These are phyloP conservation scores for Acanthamoeba castellanii DNA, from an alignment of 208 protist species.

Conservation along the genomic window DNA sequence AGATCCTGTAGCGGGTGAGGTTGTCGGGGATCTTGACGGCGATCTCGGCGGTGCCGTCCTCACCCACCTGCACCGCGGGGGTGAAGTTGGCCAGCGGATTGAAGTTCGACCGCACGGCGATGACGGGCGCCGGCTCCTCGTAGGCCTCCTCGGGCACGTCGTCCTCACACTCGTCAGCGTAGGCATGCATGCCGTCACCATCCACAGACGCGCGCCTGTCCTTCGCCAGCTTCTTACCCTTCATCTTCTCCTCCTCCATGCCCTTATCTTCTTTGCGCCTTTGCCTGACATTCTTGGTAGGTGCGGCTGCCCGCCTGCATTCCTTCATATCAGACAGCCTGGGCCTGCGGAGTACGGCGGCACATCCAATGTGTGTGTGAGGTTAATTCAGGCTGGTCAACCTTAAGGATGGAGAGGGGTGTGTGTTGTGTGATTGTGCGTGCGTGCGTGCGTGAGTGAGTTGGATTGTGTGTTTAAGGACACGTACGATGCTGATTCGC, in stretches of 20 bases:
- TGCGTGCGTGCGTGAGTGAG: too few relatives aligned
- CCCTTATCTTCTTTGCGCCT: slow-evolving; percentile 32
- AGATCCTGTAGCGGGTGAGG: slow-evolving; percentile 74
- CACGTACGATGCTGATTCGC: neutral
- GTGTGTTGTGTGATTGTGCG: too few relatives aligned
- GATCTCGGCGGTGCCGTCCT: slow-evolving; percentile 16
- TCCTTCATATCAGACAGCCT: too few relatives aligned
- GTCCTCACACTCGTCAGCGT: neutral
- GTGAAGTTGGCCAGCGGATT: slow-evolving; percentile 69
- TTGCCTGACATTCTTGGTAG: neutral
- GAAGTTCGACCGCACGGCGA: slow-evolving; percentile 70
- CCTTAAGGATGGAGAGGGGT: too few relatives aligned
- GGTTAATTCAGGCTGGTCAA: too few relatives aligned
- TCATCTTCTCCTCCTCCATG: neutral
- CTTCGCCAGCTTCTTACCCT: too few relatives aligned
- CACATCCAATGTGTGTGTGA: too few relatives aligned
- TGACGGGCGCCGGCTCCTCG: slow-evolving; percentile 47
- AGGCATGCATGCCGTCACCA: neutral
- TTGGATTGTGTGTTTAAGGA: too few relatives aligned
- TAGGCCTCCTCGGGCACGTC: neutral
- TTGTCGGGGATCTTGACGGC: slow-evolving; percentile 70
- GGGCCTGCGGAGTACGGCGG: too few relatives aligned
- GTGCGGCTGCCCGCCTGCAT: too few relatives aligned
- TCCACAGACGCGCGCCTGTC: neutral
- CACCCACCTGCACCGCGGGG: neutral